Conservation (phyloP, 257 asterid species). For the Prunella vulgaris region DNA sequence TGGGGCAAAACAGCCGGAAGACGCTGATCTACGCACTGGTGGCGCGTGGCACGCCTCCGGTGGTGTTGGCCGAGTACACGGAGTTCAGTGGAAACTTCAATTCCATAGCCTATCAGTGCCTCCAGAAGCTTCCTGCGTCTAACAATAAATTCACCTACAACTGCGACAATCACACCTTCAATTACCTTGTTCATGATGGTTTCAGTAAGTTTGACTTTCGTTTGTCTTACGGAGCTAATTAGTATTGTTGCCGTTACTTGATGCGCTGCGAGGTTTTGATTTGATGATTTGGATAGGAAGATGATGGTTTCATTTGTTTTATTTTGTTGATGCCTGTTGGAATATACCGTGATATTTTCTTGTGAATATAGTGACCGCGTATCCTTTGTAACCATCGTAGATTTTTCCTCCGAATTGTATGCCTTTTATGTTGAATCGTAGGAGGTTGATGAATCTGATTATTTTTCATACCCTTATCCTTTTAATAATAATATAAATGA, state of each 20-base stretch:
- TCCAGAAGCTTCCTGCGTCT: constrained; percentile 56
- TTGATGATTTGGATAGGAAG: background rate
- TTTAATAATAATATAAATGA: background rate
- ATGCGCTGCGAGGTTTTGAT: constrained; percentile 9
- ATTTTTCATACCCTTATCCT: background rate
- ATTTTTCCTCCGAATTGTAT: background rate
- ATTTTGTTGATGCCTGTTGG: background rate
- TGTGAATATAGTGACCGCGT: background rate
- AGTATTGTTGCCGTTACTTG: background rate
- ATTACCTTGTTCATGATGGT: constrained; percentile 62
- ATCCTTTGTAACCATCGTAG: background rate
- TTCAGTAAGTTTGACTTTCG: constrained; percentile 37
- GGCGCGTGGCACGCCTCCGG: constrained; percentile 58
- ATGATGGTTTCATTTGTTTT: background rate
- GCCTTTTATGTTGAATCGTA: background rate
- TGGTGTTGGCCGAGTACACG: constrained; percentile 51
- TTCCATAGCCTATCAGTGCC: constrained; percentile 59
- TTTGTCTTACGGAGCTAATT: background rate
- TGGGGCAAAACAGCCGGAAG: constrained; percentile 45
- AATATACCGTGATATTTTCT: constrained; percentile 7
- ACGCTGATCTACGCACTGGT: constrained; percentile 64
- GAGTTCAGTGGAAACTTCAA: constrained; percentile 72
- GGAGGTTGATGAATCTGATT: background rate
- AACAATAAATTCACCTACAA: constrained; percentile 62
- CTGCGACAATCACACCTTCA: constrained; percentile 67